A percentile compares a stretch with the other conserved stretches of the same genome.
These are phyloP conservation scores for Suillus occidentalis DNA, from an alignment of 768 basidiomycete genomes.

Conservation along the genomic window DNA sequence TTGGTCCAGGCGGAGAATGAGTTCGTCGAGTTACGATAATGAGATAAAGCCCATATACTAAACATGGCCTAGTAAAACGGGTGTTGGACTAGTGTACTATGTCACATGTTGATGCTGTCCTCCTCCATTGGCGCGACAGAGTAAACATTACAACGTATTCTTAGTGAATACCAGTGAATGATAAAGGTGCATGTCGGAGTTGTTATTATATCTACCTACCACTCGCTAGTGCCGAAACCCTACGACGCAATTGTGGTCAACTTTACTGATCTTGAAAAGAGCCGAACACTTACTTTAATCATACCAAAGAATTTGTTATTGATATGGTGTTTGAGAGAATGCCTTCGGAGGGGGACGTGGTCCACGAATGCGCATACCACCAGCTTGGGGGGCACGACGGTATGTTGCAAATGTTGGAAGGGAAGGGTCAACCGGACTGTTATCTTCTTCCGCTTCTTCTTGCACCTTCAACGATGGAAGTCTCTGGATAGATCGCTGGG, in stretches of 20 bases:
- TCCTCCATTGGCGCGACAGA: background rate
- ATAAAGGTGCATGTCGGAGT: background rate
- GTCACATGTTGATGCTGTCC: too few species aligned
- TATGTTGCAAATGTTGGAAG: background rate
- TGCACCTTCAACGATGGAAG: background rate
- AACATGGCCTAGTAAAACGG: background rate
- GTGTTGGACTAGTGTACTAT: too few species aligned
- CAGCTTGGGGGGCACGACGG: background rate
- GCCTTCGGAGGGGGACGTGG: constrained; percentile 13
- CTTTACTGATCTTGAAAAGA: too few species aligned
- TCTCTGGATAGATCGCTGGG: background rate
- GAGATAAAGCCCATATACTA: background rate
- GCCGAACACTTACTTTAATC: background rate
- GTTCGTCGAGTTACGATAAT: background rate
- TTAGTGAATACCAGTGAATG: too few species aligned
- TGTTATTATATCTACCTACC: background rate
- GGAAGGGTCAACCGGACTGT: background rate
- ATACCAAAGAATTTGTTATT: background rate
- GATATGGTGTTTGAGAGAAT: background rate
- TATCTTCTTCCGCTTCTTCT: background rate
- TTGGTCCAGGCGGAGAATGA: background rate
- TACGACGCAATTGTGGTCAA: background rate
- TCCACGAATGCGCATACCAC: constrained; percentile 7
- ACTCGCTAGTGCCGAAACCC: background rate
- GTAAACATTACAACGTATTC: background rate